Evolutionary conservation across 805 yeast species (phyloP).

Genomic region (Deakozyma indianensis): DNA sequence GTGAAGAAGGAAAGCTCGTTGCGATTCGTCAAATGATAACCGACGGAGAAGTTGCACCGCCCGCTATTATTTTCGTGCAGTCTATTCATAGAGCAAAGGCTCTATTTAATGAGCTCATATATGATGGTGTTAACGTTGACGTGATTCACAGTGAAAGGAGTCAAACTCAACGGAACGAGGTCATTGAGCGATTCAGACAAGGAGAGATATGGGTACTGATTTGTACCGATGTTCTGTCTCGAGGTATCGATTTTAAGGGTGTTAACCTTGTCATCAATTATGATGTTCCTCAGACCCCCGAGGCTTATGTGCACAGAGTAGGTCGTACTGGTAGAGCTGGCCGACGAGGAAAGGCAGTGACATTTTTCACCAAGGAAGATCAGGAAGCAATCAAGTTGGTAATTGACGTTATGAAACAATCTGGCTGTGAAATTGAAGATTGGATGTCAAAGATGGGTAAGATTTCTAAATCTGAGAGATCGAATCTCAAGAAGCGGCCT

Average conservation of each 20-base stretch:
- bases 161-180: conserved; percentile 70
- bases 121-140: conserved; percentile 86
- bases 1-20: conserved; percentile 86
- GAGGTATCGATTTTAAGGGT: conserved; percentile 97
- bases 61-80: conserved; percentile 83
- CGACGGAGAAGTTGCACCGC: conserved; percentile 75
- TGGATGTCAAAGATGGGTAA: conserved; percentile 75
- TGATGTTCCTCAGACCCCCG: conserved; percentile 90
- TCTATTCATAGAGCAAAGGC: conserved; percentile 91
- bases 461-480: conserved; percentile 48
- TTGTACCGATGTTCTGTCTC: conserved; percentile 88
- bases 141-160: conserved; percentile 94
- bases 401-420: conserved; percentile 88
- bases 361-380: conserved; percentile 89
- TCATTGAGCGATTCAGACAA: conserved; percentile 66
- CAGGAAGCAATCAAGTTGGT: conserved; percentile 60
- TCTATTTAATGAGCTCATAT: conserved; percentile 77
- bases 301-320: conserved; percentile 91
- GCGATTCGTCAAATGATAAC: conserved; percentile 77
- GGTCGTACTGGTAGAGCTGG: conserved; percentile 99
- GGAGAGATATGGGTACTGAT: conserved; percentile 95
- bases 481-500: conserved; percentile 35
- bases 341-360: conserved; percentile 70
- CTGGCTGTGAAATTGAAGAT: conserved; percentile 51
- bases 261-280: conserved; percentile 89